A percentile compares a stretch with the other conserved stretches of the same genome.
These are phyloP conservation scores for Sisymbrium altissimum DNA, from an alignment of 345 rosid genomes.

Conservation along the genomic window DNA sequence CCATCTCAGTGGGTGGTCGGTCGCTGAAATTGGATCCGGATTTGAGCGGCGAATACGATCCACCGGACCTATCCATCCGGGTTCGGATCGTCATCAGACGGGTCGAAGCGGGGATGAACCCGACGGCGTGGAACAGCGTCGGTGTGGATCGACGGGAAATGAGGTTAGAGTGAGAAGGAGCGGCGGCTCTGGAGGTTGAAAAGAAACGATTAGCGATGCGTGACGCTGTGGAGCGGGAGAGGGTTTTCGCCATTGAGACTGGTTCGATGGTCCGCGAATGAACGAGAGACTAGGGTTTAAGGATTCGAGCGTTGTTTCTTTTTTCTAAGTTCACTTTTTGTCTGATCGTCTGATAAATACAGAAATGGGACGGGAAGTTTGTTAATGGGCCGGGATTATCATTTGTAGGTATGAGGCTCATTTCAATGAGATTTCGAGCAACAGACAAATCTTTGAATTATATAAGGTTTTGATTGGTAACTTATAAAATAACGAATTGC, in stretches of 20 bases:
- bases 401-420: background rate
- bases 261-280: conserved; percentile 13
- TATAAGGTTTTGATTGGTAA: too few relatives aligned
- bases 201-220: conserved; percentile 29
- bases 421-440: background rate
- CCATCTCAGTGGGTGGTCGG: conserved; percentile 91
- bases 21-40: conserved; percentile 82
- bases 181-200: conserved; percentile 1
- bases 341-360: background rate
- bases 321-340: background rate
- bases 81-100: conserved; percentile 59
- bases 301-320: background rate
- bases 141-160: conserved; percentile 25
- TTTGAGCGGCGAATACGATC: conserved; percentile 77
- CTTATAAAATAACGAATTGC: too few relatives aligned
- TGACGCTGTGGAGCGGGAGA: conserved; percentile 26
- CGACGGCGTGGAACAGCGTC: conserved; percentile 20
- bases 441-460: too few relatives aligned
- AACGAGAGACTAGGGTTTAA: conserved; percentile 24
- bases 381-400: conserved; percentile 8
- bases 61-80: conserved; percentile 67
- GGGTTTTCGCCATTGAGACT: conserved; percentile 26
- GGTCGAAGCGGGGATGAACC: conserved; percentile 17
- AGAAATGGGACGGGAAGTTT: background rate
- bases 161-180: conserved; percentile 22